Evolutionary conservation across 495 filamentous ascomycete genomes (phyloP), one percentile per base, ranked within the genome.

Genomic region (Podospora conica): DNA sequence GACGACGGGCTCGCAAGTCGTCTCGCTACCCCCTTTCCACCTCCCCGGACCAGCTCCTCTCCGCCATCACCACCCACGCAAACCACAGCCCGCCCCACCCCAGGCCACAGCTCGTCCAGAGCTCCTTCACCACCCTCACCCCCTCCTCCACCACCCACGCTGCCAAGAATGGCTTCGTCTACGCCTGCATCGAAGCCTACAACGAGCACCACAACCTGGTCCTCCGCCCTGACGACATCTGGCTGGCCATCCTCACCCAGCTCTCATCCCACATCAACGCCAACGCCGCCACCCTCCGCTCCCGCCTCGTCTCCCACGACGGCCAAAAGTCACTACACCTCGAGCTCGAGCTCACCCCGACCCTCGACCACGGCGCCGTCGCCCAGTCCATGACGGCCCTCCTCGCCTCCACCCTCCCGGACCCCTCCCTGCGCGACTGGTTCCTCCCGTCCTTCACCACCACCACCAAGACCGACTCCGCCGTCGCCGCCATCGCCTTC

Each of bases 161-260:
- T 0, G 69, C 74, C 55, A 74, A 77, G 25, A 81, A 88, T 58
- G 82, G 83, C 33, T 81, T 88, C 62, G 81, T 88, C 6, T 71
- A 80, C 58, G 76, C 77, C 15, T 73, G 74, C 59, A 76, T 85
- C 20, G 70, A 80, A 18, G 85, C 86, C 53, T 87, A 85, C 68
- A 81, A 77, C 66, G 62, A 80, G 24, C 84, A 89, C 63, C 82
- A 83, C 62, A 76, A 83, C 64, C 79, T 88, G 11, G 74, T 78
- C 11, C 74, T 88, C 60, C 81, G 86, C 15, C 86, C 85, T 12
- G 85, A 88, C 54, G 86, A 88, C 69, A 74, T 88, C 55, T 88
- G 86, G 85, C 76, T 87, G 53, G 75, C 81, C 56, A 85, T 87
- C 65, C 71, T 87, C 3, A 77, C 78, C 5, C 85, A 88, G 68